Evolutionary conservation across 2,329 filamentous ascomycete genomes (phyloP).

Genomic region (Penicillium hesseltinei): DNA sequence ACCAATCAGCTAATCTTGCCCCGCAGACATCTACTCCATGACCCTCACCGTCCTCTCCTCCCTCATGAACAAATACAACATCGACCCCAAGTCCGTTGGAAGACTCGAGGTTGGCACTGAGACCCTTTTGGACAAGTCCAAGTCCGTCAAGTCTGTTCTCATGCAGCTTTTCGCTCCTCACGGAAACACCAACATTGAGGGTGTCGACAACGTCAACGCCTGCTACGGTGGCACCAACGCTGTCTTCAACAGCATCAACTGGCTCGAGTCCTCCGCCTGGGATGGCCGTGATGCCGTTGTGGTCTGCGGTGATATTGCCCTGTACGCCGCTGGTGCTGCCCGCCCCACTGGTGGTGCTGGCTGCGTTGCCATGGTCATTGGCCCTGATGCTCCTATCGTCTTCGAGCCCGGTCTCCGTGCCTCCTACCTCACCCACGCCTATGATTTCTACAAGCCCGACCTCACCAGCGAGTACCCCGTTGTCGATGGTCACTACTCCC

Average conservation of each 20-base stretch:
- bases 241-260: constrained; percentile 79
- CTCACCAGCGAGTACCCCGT: constrained; percentile 83
- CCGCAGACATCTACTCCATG: constrained; percentile 80
- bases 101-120: constrained; percentile 83
- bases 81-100: constrained; percentile 74
- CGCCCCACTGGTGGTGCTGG: constrained; percentile 79
- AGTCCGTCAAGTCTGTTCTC: constrained; percentile 83
- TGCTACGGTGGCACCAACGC: constrained; percentile 87
- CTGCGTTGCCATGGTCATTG: constrained; percentile 74
- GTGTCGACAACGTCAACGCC: constrained; percentile 78
- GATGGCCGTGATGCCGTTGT: constrained; percentile 80
- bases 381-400: constrained; percentile 73
- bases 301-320: constrained; percentile 76
- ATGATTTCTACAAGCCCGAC: constrained; percentile 90
- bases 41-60: constrained; percentile 74
- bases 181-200: constrained; percentile 80
- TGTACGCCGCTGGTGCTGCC: constrained; percentile 80
- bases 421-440: constrained; percentile 78
- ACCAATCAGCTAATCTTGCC: constrained; percentile 10
- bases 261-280: constrained; percentile 84
- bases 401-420: constrained; percentile 76
- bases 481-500: constrained; percentile 79
- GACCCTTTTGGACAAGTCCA: constrained; percentile 84
- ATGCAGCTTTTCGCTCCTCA: constrained; percentile 75
- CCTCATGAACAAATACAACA: constrained; percentile 77